Conservation (phyloP, 768 basidiomycete genomes). For the Psilocybe azurescens region DNA sequence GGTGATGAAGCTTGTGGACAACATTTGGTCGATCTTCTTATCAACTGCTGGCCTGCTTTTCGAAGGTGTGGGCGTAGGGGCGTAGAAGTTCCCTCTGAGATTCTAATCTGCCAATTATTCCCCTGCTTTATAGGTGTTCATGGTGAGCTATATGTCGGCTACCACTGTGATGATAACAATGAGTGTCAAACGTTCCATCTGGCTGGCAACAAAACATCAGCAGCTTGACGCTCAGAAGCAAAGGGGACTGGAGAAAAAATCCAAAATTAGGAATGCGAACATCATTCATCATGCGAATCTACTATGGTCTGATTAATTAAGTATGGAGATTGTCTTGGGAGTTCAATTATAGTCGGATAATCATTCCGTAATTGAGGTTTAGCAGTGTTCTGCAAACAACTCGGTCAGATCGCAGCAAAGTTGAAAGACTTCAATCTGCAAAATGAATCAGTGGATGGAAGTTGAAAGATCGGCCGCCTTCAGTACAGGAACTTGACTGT, state of each 20-base stretch:
- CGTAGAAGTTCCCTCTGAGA: background rate
- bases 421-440: background rate
- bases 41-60: background rate
- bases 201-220: background rate
- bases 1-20: slow-evolving; percentile 13
- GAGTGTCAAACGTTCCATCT: slow-evolving; percentile 1
- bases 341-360: background rate
- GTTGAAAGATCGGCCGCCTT: no score
- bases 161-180: background rate
- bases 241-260: background rate
- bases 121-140: background rate
- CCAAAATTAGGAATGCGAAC: slow-evolving; percentile 11
- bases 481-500: no score
- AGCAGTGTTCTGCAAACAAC: background rate
- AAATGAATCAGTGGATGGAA: no score
- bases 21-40: slow-evolving; percentile 5
- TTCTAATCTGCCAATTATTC: background rate
- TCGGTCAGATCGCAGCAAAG: background rate
- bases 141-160: background rate
- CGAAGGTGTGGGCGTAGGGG: background rate
- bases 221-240: background rate
- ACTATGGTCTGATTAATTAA: background rate
- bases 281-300: slow-evolving; percentile 12
- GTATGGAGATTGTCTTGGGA: background rate
- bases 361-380: background rate